Evolutionary conservation across 116 monocot species (phyloP).

Genomic region (Papilionanthe hybrid): DNA sequence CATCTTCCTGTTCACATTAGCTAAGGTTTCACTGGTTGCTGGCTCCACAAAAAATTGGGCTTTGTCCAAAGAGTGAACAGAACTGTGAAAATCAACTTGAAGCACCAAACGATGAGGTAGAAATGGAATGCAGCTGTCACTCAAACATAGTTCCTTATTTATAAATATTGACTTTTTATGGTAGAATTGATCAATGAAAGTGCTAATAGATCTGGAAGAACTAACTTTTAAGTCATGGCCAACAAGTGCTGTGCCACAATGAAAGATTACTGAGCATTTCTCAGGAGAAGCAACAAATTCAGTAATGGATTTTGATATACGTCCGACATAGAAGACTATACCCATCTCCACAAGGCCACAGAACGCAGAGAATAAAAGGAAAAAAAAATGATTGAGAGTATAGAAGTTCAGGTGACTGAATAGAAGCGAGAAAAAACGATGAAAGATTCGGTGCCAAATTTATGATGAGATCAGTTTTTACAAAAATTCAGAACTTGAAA

Average conservation of each 20-base stretch:
- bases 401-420: not conserved
- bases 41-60: constrained; percentile 33
- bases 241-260: no score
- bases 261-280: not conserved
- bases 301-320: not conserved
- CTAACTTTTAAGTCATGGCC: no score
- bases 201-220: not conserved
- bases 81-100: constrained; percentile 10
- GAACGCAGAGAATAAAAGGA: not conserved
- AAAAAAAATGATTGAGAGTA: not conserved
- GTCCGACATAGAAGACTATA: not conserved
- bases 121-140: not conserved
- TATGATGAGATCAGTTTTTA: not conserved
- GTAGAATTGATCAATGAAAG: constrained; percentile 1
- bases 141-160: not conserved
- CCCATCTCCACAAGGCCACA: not conserved
- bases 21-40: not conserved
- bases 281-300: not conserved
- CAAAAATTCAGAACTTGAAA: not conserved
- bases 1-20: constrained; percentile 4
- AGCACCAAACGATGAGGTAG: not conserved
- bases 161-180: not conserved
- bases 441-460: not conserved
- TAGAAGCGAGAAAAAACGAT: not conserved
- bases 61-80: constrained; percentile 8